Conservation (phyloP, 768 basidiomycete genomes). For the Rhizopogon rudus region DNA sequence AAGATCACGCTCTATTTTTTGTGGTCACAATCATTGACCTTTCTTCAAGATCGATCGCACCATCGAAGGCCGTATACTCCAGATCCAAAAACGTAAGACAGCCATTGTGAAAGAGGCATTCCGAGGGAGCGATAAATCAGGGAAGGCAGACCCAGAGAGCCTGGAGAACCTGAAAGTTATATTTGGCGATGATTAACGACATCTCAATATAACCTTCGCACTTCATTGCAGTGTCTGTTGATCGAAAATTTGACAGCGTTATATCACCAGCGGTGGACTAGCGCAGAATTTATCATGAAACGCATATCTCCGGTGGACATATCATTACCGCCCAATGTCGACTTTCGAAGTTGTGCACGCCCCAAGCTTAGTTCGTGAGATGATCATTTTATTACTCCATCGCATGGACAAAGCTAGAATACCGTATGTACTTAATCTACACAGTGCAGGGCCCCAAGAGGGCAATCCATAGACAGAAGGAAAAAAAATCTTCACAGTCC, state of each 20-base stretch:
- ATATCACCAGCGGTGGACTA: too few relatives aligned
- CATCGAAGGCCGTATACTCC: constrained; percentile 73
- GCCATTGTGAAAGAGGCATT: constrained; percentile 86
- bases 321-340: background rate
- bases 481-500: background rate
- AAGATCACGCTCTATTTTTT: constrained; percentile 16
- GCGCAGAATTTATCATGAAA: too few relatives aligned
- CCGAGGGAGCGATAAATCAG: constrained; percentile 43
- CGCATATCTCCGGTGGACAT: background rate
- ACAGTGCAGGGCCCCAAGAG: background rate
- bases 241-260: background rate
- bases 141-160: constrained; percentile 59
- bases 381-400: background rate
- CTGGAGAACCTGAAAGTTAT: constrained; percentile 80
- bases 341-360: too few relatives aligned
- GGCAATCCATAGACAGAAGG: background rate
- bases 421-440: background rate
- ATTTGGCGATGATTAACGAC: constrained; percentile 44
- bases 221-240: too few relatives aligned
- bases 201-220: background rate
- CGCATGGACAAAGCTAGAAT: background rate
- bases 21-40: background rate
- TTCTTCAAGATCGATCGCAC: constrained; percentile 56
- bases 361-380: background rate
- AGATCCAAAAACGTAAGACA: constrained; percentile 83